A percentile compares a stretch with the other conserved stretches of the same genome.
These are phyloP conservation scores for Persicaria maculosa DNA, from an alignment of 148 eudicot species.

Conservation along the genomic window DNA sequence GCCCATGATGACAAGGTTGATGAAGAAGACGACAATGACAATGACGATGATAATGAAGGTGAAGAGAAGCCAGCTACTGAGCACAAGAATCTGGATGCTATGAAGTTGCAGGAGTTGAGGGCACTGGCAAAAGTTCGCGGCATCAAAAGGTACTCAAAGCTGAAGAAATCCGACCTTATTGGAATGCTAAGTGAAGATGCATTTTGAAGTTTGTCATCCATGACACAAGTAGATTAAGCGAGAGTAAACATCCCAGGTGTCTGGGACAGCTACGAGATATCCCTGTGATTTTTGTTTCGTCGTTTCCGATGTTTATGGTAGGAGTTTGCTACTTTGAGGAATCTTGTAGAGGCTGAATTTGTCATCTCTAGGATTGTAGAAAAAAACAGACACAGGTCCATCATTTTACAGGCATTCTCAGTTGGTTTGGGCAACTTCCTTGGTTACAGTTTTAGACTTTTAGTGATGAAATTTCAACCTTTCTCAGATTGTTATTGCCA, in stretches of 20 bases:
- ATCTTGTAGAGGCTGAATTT: slow-evolving; percentile 8
- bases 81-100: slow-evolving; percentile 30
- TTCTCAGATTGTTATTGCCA: neutral
- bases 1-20: slow-evolving; percentile 26
- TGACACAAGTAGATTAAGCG: neutral
- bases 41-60: neutral
- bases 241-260: neutral
- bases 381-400: neutral
- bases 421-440: neutral
- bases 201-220: slow-evolving; percentile 4
- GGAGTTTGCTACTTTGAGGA: slow-evolving; percentile 10
- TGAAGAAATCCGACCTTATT: slow-evolving; percentile 73
- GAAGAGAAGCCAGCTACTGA: slow-evolving; percentile 17
- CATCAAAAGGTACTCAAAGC: slow-evolving; percentile 69
- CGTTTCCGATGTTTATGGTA: slow-evolving; percentile 9
- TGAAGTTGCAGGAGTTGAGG: slow-evolving; percentile 72
- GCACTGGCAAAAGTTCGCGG: slow-evolving; percentile 84
- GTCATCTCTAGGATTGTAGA: slow-evolving; percentile 10
- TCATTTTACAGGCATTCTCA: slow-evolving; percentile 4
- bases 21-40: slow-evolving; percentile 13
- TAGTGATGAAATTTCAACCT: slow-evolving; percentile 2
- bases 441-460: neutral
- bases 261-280: neutral
- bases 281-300: neutral
- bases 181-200: slow-evolving; percentile 53